A percentile compares a stretch with the other conserved stretches of the same genome.
Evolutionary conservation across 2,329 filamentous ascomycete genomes (phyloP).

Genomic region (Colletotrichum sp.): DNA sequence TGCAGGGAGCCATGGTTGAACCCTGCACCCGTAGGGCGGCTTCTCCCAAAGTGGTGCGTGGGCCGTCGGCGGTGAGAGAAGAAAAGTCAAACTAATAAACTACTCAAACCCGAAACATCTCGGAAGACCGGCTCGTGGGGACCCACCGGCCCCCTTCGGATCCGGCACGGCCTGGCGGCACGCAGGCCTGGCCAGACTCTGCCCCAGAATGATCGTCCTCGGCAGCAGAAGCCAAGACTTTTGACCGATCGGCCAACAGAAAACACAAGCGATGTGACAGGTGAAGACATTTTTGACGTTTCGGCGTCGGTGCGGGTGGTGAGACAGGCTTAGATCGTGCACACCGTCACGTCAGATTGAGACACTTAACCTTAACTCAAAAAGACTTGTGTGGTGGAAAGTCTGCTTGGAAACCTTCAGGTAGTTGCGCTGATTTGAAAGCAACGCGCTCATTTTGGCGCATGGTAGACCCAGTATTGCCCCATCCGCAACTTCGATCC

Average conservation of each 20-base stretch:
- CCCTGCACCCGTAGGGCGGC: not conserved
- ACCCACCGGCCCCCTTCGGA: not conserved
- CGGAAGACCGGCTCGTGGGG: not conserved
- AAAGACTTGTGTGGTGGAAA: not conserved
- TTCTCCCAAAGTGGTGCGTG: not conserved
- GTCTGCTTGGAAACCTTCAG: not conserved
- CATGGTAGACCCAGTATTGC: not conserved
- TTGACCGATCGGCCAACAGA: not conserved
- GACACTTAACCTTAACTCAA: not conserved
- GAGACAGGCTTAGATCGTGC: not conserved
- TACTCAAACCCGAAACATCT: conserved; percentile 8
- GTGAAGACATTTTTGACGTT: not conserved
- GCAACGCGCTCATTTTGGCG: not conserved
- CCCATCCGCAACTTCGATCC: not conserved
- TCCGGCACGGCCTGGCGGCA: conserved; percentile 10
- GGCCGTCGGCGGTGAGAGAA: not conserved
- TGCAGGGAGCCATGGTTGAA: not conserved
- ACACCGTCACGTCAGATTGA: not conserved
- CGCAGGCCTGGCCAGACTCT: not conserved
- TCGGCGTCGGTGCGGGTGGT: not conserved
- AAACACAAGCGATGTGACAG: not conserved
- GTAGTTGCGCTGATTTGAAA: conserved; percentile 2
- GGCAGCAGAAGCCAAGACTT: conserved; percentile 8
- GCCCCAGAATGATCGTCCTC: conserved; percentile 14
- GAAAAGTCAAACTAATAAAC: not conserved